These are phyloP conservation scores for Beauveria brongniartii DNA, from an alignment of 2,329 filamentous ascomycete genomes.

Conservation along the genomic window DNA sequence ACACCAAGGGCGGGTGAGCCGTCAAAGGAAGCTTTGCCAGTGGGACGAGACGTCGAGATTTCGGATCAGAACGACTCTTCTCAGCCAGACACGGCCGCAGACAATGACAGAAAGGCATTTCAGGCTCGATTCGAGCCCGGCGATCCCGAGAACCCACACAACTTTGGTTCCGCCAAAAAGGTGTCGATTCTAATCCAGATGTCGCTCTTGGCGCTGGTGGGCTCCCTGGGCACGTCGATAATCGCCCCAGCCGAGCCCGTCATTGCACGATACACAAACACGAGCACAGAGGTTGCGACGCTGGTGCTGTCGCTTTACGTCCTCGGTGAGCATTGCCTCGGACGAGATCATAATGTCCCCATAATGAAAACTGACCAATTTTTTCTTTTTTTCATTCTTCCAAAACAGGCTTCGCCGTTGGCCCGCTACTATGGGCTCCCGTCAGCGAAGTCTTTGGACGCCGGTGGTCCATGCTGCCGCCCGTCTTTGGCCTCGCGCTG, in stretches of 20 bases:
- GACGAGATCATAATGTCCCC: too few species aligned
- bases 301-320: conserved; percentile 4
- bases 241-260: conserved; percentile 4
- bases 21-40: not conserved
- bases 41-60: not conserved
- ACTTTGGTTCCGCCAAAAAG: conserved; percentile 6
- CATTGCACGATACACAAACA: conserved; percentile 2
- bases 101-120: conserved; percentile 1
- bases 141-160: conserved; percentile 8
- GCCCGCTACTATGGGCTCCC: conserved; percentile 45
- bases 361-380: not conserved
- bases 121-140: conserved; percentile 1
- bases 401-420: conserved; percentile 43
- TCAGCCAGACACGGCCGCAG: not conserved
- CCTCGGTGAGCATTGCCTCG: not conserved
- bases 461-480: conserved; percentile 32
- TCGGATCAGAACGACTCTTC: not conserved
- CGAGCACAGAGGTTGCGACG: conserved; percentile 1
- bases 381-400: not conserved
- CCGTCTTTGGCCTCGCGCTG: conserved; percentile 34
- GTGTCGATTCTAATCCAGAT: conserved; percentile 8
- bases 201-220: conserved; percentile 6
- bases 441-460: conserved; percentile 48
- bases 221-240: conserved; percentile 8
- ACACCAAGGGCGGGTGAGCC: not conserved